These are phyloP conservation scores for Naganishia kalamii DNA, from an alignment of 768 basidiomycete genomes.

Conservation along the genomic window DNA sequence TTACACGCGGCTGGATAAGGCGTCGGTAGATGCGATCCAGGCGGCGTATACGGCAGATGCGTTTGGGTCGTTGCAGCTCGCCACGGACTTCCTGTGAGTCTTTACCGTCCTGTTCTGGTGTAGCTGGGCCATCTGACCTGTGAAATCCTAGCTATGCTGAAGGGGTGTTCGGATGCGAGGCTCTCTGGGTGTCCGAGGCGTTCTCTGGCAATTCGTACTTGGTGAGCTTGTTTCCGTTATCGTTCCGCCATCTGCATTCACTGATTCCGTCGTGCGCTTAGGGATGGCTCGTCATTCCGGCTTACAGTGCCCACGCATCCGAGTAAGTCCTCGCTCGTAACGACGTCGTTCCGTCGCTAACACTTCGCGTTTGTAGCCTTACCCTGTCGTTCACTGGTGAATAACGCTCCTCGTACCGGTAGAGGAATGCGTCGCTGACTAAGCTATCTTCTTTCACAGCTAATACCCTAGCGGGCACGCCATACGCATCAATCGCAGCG, in stretches of 20 bases:
- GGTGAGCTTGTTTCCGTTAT: background rate
- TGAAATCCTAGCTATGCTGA: constrained; percentile 3
- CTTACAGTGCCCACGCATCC: background rate
- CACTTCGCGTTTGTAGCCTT: background rate
- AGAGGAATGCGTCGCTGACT: background rate
- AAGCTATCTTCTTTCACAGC: background rate
- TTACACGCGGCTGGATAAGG: background rate
- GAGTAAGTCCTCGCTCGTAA: constrained; percentile 1
- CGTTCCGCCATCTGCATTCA: background rate
- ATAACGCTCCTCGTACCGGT: background rate
- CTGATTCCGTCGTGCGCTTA: background rate
- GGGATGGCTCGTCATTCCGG: constrained; percentile 12
- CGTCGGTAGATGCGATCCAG: background rate
- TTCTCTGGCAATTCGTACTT: constrained; percentile 9
- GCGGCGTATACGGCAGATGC: background rate
- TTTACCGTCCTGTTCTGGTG: background rate
- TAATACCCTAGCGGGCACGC: background rate
- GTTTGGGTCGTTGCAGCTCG: constrained; percentile 12
- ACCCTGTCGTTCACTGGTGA: background rate
- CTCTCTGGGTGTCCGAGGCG: constrained; percentile 9
- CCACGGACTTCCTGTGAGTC: constrained; percentile 10
- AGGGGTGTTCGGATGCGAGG: constrained; percentile 12
- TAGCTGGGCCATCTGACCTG: too few relatives aligned
- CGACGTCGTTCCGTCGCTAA: background rate
- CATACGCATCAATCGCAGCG: background rate